phyloP scores from a whole-genome alignment of 345 rosid genomes.

The Eucalyptus cloeziana region DNA sequence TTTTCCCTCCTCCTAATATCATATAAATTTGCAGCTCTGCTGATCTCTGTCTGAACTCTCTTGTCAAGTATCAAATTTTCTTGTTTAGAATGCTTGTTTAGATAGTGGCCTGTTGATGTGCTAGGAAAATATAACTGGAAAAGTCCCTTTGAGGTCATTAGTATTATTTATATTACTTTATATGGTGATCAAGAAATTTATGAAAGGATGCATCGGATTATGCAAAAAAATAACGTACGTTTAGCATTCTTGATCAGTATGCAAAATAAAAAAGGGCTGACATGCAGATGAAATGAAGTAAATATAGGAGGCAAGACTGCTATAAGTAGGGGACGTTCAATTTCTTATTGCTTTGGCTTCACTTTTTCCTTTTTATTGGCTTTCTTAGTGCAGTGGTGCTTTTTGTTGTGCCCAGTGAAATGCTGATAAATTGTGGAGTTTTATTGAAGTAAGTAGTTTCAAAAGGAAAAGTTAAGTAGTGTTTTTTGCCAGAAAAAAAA shows the following conservation, averaged over 20 bases:
- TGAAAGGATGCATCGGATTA: not conserved
- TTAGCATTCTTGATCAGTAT: not conserved
- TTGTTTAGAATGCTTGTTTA: not conserved
- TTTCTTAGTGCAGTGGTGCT: not conserved
- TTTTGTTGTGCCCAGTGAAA: not conserved
- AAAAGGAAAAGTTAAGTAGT: not conserved
- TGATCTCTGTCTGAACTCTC: not conserved
- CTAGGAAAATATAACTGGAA: not conserved
- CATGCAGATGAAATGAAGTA: not conserved
- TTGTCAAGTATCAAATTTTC: not conserved
- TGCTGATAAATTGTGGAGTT: not conserved
- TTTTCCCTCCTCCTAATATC: not conserved
- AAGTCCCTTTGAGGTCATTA: not conserved
- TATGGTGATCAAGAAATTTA: not conserved
- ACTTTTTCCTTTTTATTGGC: not conserved
- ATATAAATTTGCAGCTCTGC: not conserved
- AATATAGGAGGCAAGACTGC: not conserved
- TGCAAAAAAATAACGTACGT: not conserved
- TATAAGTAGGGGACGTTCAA: not conserved
- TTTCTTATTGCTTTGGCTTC: not conserved
- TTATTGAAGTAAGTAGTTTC: not conserved
- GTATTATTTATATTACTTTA: not conserved
- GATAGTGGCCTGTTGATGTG: not conserved
- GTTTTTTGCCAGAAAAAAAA: not conserved
- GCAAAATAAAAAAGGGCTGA: not conserved